Evolutionary conservation across 139 green algal genomes (phyloP).

Genomic region (Chlamydomonas applanata): DNA sequence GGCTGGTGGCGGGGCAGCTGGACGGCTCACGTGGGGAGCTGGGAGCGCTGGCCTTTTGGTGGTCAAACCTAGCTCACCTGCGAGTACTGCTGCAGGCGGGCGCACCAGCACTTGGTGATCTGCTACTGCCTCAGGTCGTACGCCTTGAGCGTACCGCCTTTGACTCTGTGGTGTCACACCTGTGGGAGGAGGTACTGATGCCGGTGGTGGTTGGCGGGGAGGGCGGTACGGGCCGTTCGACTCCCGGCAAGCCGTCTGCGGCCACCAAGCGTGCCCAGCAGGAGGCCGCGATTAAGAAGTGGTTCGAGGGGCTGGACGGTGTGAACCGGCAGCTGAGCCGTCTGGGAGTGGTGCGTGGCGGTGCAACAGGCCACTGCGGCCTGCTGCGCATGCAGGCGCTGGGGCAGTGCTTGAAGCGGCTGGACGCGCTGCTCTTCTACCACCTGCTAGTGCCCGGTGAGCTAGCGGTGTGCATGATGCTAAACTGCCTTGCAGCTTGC

Average conservation of each 20-base stretch:
- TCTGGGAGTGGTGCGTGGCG: conserved; percentile 20
- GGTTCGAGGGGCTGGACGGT: conserved; percentile 61
- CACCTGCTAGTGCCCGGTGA: conserved; percentile 36
- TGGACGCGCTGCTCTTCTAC: conserved; percentile 71
- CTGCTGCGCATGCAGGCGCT: conserved; percentile 65
- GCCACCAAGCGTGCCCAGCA: conserved; percentile 19
- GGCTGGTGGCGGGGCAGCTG: conserved; percentile 32
- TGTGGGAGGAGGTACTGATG: conserved; percentile 37
- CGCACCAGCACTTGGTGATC: not conserved
- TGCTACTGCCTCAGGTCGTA: conserved; percentile 54
- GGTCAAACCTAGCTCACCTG: conserved; percentile 51
- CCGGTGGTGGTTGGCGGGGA: conserved; percentile 9
- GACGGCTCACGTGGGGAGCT: conserved; percentile 34
- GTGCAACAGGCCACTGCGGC: conserved; percentile 34
- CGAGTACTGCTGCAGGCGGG: conserved; percentile 50
- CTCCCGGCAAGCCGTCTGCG: not conserved
- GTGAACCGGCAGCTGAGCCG: conserved; percentile 20
- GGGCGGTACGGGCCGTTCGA: not conserved
- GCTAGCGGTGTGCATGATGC: not conserved
- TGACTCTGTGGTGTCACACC: conserved; percentile 41
- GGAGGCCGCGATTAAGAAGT: conserved; percentile 68
- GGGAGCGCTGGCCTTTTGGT: conserved; percentile 48
- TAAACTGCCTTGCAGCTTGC: not conserved
- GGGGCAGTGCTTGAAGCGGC: conserved; percentile 55
- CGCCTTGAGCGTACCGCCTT: conserved; percentile 63